Conservation (phyloP, 345 rosid species). For the Excoecaria cochinchinensis region DNA sequence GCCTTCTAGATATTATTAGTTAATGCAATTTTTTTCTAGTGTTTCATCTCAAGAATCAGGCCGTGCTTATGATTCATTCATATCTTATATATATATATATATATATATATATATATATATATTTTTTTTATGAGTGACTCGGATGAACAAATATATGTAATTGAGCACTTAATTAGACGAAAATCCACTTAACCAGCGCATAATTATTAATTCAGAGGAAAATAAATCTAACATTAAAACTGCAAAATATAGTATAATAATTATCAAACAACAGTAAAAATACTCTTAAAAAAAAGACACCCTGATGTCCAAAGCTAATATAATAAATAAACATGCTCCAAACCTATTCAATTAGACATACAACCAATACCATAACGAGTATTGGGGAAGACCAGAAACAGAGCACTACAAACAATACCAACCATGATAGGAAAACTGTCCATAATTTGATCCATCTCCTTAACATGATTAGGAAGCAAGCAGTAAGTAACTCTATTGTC, state of each 20-base stretch:
- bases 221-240: background rate
- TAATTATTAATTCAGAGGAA: too few relatives aligned
- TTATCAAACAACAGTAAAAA: too few relatives aligned
- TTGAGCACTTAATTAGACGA: too few relatives aligned
- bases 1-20: too few relatives aligned
- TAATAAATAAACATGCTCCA: background rate
- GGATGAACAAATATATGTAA: too few relatives aligned
- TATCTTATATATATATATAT: too few relatives aligned
- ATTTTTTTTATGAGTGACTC: too few relatives aligned
- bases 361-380: constrained; percentile 69
- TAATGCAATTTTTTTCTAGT: background rate
- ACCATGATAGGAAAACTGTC: constrained; percentile 82
- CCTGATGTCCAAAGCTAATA: background rate
- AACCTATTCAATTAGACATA: constrained; percentile 41
- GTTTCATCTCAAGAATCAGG: background rate
- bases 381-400: constrained; percentile 70
- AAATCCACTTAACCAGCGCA: too few relatives aligned
- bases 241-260: too few relatives aligned
- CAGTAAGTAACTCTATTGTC: constrained; percentile 62
- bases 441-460: constrained; percentile 81
- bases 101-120: too few relatives aligned
- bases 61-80: too few relatives aligned
- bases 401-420: constrained; percentile 62
- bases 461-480: constrained; percentile 57
- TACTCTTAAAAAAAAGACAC: too few relatives aligned